Conservation (phyloP, 202 grass and related monocot genomes). For the Cymbopogon flexuosus region DNA sequence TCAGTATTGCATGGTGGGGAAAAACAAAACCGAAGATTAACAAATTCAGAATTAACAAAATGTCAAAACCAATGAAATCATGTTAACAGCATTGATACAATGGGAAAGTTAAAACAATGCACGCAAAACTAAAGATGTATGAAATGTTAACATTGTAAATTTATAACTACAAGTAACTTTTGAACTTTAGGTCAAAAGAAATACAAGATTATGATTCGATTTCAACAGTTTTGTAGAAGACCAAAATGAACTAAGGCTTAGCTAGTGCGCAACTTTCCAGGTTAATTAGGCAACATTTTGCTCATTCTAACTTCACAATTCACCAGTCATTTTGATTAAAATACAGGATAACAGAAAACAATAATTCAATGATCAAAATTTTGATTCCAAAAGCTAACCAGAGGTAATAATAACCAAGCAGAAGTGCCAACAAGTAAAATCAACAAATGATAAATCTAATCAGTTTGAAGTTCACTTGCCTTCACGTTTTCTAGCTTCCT, state of each 20-base stretch:
- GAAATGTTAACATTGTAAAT: neutral
- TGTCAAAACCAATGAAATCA: neutral
- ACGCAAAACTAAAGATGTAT: neutral
- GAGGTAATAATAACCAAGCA: neutral
- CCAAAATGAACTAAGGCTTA: neutral
- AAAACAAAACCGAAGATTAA: neutral
- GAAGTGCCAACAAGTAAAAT: neutral
- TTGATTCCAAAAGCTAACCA: neutral
- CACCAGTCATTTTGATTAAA: neutral
- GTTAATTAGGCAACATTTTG: neutral
- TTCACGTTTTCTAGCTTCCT: slow-evolving; percentile 79
- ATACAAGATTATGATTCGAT: neutral
- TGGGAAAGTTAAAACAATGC: neutral
- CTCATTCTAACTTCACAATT: neutral
- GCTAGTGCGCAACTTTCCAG: neutral
- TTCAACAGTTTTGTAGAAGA: neutral
- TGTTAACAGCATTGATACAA: neutral
- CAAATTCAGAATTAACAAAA: neutral
- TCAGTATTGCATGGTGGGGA: neutral
- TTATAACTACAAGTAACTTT: neutral
- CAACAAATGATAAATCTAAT: neutral
- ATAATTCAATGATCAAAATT: neutral
- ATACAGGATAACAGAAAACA: neutral
- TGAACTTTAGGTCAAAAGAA: neutral
- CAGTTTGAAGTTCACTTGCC: slow-evolving; percentile 37